A percentile compares a stretch with the other conserved stretches of the same genome.
These are phyloP conservation scores for Annulohypoxylon maeteangense DNA, from an alignment of 495 filamentous ascomycete species.

Conservation along the genomic window DNA sequence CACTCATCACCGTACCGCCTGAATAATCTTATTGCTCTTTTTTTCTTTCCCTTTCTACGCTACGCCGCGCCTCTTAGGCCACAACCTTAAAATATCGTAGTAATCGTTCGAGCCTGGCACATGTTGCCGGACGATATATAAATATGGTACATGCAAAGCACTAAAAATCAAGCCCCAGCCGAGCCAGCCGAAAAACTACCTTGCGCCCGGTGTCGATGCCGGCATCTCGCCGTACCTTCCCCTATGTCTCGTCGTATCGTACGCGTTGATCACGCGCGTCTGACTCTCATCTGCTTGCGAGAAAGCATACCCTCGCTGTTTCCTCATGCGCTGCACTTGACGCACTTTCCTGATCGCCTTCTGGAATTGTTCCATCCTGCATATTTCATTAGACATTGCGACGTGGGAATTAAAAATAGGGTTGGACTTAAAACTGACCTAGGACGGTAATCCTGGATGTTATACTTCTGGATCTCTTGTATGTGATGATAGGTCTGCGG, in stretches of 20 bases:
- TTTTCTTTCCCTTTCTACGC: conserved; percentile 4
- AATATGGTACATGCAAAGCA: conserved; percentile 23
- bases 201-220: conserved; percentile 62
- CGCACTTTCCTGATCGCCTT: conserved; percentile 98
- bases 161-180: background rate
- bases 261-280: conserved; percentile 92
- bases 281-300: conserved; percentile 96
- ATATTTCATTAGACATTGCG: conserved; percentile 22
- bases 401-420: background rate
- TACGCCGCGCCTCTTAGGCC: conserved; percentile 1
- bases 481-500: conserved; percentile 98
- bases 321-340: conserved; percentile 99
- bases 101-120: conserved; percentile 27
- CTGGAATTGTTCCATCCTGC: conserved; percentile 99
- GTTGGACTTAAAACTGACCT: conserved; percentile 62
- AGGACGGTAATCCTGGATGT: conserved; percentile 98
- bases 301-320: conserved; percentile 98
- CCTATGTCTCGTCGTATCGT: conserved; percentile 93
- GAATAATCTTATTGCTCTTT: conserved; percentile 6
- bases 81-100: conserved; percentile 17
- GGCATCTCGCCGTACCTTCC: conserved; percentile 97
- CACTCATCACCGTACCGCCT: background rate
- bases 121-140: conserved; percentile 20
- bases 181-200: conserved; percentile 6
- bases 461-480: conserved; percentile 99